Evolutionary conservation across 345 rosid genomes (phyloP).

Genomic region (Boechera stricta): DNA sequence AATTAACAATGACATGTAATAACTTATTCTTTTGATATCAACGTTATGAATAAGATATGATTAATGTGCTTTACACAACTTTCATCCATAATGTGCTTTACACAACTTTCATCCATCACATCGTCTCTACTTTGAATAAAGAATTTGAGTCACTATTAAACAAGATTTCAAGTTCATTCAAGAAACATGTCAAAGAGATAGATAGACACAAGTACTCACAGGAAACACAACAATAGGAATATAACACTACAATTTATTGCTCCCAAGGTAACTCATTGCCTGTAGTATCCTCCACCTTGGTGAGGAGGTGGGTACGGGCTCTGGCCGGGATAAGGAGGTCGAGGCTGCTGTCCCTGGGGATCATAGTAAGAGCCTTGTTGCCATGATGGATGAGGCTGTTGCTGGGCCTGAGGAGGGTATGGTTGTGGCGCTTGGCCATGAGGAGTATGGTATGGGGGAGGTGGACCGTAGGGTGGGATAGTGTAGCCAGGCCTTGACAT

Average conservation of each 20-base stretch:
- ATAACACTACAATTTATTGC: conserved; percentile 32
- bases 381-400: conserved; percentile 87
- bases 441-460: conserved; percentile 67
- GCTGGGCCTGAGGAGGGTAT: conserved; percentile 69
- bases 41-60: neutral
- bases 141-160: conserved; percentile 11
- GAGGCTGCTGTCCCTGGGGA: conserved; percentile 77
- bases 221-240: conserved; percentile 25
- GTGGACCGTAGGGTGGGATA: conserved; percentile 58
- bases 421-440: conserved; percentile 54
- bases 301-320: conserved; percentile 74
- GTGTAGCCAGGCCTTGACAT: conserved; percentile 60
- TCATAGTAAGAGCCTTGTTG: conserved; percentile 88
- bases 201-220: conserved; percentile 28
- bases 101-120: conserved; percentile 21
- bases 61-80: conserved; percentile 29
- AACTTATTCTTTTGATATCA: no score
- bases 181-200: conserved; percentile 30
- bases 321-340: conserved; percentile 82
- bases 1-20: no score
- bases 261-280: conserved; percentile 51
- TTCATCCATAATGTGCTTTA: conserved; percentile 19
- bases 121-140: conserved; percentile 31
- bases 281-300: conserved; percentile 86
- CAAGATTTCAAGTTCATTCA: conserved; percentile 25